phyloP scores from a whole-genome alignment of 2,329 filamentous ascomycete genomes.

The Fusarium vanettenii region DNA sequence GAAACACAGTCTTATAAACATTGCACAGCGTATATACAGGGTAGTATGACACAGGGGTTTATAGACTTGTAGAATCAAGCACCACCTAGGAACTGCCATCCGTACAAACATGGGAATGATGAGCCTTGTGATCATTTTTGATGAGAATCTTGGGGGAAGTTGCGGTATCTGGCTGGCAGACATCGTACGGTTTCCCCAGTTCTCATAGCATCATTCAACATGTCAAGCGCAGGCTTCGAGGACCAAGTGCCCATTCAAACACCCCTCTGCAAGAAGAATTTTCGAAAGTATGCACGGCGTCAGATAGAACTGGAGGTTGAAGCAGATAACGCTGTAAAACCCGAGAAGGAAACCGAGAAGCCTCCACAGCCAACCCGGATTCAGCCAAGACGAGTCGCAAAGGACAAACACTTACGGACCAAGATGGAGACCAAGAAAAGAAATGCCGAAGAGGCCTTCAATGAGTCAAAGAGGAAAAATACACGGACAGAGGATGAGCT shows the following conservation, averaged over 20 bases:
- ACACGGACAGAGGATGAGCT: background rate
- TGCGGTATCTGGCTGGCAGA: background rate
- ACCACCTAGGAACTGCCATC: background rate
- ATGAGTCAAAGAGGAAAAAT: background rate
- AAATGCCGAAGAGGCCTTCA: background rate
- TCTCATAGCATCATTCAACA: background rate
- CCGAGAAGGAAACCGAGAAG: background rate
- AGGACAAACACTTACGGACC: constrained; percentile 6
- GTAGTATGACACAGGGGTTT: background rate
- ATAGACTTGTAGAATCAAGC: background rate
- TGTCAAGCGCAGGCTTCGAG: background rate
- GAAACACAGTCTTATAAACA: background rate
- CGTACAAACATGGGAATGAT: background rate
- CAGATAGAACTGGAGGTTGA: background rate
- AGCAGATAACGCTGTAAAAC: background rate
- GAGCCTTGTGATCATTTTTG: background rate
- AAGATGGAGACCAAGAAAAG: background rate
- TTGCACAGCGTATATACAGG: background rate
- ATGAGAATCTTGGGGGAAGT: background rate
- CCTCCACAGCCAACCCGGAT: background rate
- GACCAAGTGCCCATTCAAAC: background rate
- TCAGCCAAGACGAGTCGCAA: constrained; percentile 22
- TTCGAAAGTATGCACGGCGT: background rate
- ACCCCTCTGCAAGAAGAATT: constrained; percentile 18
- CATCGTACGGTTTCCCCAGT: background rate